Percentiles rank a stretch among this genome's conserved stretches.
Evolutionary conservation across 768 basidiomycete genomes (phyloP).

Genomic region (Naematelia aurantialba): DNA sequence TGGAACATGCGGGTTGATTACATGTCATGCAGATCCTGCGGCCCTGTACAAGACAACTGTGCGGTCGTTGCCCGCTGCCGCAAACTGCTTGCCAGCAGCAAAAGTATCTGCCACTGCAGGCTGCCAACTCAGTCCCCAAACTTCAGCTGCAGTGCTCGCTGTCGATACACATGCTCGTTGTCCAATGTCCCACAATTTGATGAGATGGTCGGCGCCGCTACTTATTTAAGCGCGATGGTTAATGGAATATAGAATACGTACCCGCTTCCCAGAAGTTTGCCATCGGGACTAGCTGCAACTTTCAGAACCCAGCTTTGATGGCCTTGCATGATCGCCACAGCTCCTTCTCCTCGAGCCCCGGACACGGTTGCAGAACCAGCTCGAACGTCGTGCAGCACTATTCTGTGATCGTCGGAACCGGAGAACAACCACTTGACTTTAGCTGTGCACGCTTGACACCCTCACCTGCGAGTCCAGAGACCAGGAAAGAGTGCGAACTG

Average conservation of each 20-base stretch:
- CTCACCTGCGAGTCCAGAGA: slow-evolving; percentile 77
- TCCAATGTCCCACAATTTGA: slow-evolving; percentile 49
- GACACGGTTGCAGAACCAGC: slow-evolving; percentile 54
- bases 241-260: slow-evolving; percentile 49
- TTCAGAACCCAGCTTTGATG: slow-evolving; percentile 90
- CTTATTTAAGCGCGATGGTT: neutral
- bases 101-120: slow-evolving; percentile 29
- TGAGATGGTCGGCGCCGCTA: slow-evolving; percentile 45
- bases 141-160: slow-evolving; percentile 29
- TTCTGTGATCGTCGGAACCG: slow-evolving; percentile 87
- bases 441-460: neutral
- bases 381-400: slow-evolving; percentile 85
- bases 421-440: slow-evolving; percentile 69
- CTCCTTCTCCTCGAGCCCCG: slow-evolving; percentile 61
- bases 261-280: slow-evolving; percentile 75
- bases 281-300: slow-evolving; percentile 75
- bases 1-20: slow-evolving; percentile 65
- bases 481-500: slow-evolving; percentile 82
- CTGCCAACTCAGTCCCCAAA: slow-evolving; percentile 50
- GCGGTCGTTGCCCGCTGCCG: slow-evolving; percentile 44
- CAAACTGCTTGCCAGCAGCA: slow-evolving; percentile 44
- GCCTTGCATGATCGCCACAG: slow-evolving; percentile 78
- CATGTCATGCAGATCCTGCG: slow-evolving; percentile 38
- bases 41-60: slow-evolving; percentile 43
- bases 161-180: slow-evolving; percentile 43